These are phyloP conservation scores for Pelargonium hybrid DNA, from an alignment of 441 rosid genomes.

Conservation along the genomic window DNA sequence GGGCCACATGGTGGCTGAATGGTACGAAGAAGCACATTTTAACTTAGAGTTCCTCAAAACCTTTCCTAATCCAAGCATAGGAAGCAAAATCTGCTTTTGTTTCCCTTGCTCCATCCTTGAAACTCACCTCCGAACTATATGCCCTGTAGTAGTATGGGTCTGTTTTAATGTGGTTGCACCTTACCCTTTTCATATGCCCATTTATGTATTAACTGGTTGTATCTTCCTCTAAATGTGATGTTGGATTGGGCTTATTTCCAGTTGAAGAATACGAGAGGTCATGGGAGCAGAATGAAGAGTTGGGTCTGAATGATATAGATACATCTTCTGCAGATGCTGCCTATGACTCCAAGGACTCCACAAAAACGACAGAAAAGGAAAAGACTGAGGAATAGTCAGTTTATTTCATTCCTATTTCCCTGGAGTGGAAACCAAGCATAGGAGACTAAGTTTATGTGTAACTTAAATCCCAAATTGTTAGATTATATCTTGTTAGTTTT, in stretches of 20 bases:
- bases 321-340: slow-evolving; percentile 83
- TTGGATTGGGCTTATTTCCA: slow-evolving; percentile 17
- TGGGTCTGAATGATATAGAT: slow-evolving; percentile 84
- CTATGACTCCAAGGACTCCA: slow-evolving; percentile 24
- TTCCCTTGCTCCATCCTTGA: no score
- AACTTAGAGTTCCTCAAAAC: no score
- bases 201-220: not conserved
- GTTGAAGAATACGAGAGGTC: slow-evolving; percentile 81
- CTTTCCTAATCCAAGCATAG: no score
- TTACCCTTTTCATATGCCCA: not conserved
- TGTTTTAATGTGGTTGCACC: not conserved
- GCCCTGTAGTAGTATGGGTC: not conserved
- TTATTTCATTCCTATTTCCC: no score
- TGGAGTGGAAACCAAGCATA: no score
- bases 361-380: not conserved
- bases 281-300: slow-evolving; percentile 92
- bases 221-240: not conserved
- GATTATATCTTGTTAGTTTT: not conserved
- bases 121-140: no score
- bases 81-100: not conserved
- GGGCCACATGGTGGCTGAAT: no score
- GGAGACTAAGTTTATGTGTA: not conserved
- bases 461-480: not conserved
- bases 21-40: not conserved
- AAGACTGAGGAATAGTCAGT: not conserved